Conservation (phyloP, 345 rosid genomes). For the Streptanthus diversifolius region DNA sequence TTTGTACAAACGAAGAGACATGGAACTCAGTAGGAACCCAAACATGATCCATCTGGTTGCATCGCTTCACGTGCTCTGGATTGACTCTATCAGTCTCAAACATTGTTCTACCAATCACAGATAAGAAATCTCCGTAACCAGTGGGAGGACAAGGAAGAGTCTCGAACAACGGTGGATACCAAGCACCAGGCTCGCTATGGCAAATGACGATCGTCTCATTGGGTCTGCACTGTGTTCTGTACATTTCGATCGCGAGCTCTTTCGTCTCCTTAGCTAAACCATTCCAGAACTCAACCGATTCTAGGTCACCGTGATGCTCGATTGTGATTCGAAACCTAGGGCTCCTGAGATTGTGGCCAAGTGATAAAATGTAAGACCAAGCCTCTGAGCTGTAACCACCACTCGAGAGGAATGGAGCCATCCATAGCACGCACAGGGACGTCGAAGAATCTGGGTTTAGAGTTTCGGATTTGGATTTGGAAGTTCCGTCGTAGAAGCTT, state of each 20-base stretch:
- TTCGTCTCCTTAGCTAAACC: conserved; percentile 53
- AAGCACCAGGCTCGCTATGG: conserved; percentile 94
- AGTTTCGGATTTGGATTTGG: conserved; percentile 19
- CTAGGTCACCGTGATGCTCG: conserved; percentile 73
- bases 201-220: conserved; percentile 74
- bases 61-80: conserved; percentile 54
- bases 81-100: conserved; percentile 80
- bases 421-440: conserved; percentile 72
- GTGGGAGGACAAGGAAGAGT: conserved; percentile 75
- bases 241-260: conserved; percentile 47
- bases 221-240: conserved; percentile 43
- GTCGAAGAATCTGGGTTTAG: conserved; percentile 18
- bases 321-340: conserved; percentile 55
- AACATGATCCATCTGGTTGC: conserved; percentile 69
- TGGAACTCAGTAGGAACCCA: conserved; percentile 95
- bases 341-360: conserved; percentile 35
- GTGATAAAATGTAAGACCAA: conserved; percentile 71
- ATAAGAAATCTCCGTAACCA: conserved; percentile 47
- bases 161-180: conserved; percentile 82
- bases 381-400: conserved; percentile 96
- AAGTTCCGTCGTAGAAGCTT: conserved; percentile 9
- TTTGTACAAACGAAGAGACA: conserved; percentile 57
- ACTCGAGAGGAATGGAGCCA: conserved; percentile 90
- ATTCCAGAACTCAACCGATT: conserved; percentile 62
- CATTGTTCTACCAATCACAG: conserved; percentile 82